Conservation (phyloP, 1,284 basidiomycete species). For the Heliocybe sulcata region DNA sequence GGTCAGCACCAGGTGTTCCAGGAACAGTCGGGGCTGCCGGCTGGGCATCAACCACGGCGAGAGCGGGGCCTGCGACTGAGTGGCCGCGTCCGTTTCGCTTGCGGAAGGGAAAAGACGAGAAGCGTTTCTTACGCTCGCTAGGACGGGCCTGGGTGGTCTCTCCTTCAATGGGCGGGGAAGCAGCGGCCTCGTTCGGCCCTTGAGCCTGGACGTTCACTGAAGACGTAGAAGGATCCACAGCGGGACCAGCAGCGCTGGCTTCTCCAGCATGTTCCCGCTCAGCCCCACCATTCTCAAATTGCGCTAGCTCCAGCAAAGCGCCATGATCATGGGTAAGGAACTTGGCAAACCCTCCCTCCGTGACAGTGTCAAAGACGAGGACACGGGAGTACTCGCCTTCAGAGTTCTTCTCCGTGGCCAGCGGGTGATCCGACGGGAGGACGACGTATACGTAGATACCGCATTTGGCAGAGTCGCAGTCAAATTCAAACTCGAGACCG, state of each 20-base stretch:
- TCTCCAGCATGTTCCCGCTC: conserved; percentile 10
- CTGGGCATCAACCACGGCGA: conserved; percentile 68
- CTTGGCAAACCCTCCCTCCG: conserved; percentile 77
- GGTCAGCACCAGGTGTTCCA: conserved; percentile 28
- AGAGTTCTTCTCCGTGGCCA: conserved; percentile 27
- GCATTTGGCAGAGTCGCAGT: conserved; percentile 81
- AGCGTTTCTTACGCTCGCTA: conserved; percentile 38
- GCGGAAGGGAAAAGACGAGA: conserved; percentile 59
- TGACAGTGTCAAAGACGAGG: conserved; percentile 65
- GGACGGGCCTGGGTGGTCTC: conserved; percentile 9
- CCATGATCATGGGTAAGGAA: conserved; percentile 67
- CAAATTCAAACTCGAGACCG: conserved; percentile 82
- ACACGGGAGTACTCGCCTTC: conserved; percentile 31
- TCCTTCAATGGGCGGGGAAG: conserved; percentile 10
- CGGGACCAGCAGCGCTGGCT: conserved; percentile 1
- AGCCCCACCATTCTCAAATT: conserved; percentile 37
- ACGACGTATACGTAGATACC: conserved; percentile 69
- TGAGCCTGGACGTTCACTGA: not conserved
- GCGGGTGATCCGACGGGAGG: conserved; percentile 51
- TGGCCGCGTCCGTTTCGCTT: conserved; percentile 27
- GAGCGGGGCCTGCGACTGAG: conserved; percentile 60
- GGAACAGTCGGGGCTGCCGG: conserved; percentile 18
- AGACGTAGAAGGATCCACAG: not conserved
- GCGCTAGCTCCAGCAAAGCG: conserved; percentile 64
- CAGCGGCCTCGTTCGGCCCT: not conserved